Conservation (phyloP, 2,329 filamentous ascomycete species). For the Raffaelea ambrosiae region DNA sequence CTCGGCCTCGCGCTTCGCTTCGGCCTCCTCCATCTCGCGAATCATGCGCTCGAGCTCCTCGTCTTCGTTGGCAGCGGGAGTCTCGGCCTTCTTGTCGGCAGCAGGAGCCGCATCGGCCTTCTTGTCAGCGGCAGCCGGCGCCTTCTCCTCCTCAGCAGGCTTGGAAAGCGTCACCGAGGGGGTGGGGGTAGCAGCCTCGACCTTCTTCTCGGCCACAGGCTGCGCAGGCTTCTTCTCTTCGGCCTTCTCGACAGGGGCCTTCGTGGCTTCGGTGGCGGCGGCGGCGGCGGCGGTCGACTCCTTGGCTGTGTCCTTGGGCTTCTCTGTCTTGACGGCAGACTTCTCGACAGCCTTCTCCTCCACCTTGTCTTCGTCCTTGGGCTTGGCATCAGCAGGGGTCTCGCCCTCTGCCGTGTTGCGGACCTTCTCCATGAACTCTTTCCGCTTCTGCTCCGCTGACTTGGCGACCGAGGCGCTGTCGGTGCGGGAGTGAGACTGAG, state of each 20-base stretch:
- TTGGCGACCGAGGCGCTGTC: conserved; percentile 63
- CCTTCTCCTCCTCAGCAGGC: not conserved
- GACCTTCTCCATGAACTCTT: conserved; percentile 76
- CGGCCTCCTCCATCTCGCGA: conserved; percentile 17
- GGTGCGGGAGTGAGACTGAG: conserved; percentile 58
- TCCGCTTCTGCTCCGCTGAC: conserved; percentile 71
- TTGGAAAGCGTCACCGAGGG: not conserved
- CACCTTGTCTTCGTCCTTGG: conserved; percentile 20
- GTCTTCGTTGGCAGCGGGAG: conserved; percentile 23
- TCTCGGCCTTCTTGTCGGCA: conserved; percentile 1
- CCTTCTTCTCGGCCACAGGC: conserved; percentile 1
- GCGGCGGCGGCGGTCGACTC: not conserved
- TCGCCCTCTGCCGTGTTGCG: conserved; percentile 32
- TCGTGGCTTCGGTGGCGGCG: not conserved
- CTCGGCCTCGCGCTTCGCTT: conserved; percentile 12
- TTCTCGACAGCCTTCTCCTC: conserved; percentile 16
- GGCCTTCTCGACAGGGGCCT: not conserved
- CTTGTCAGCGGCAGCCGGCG: not conserved
- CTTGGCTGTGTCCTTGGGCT: not conserved
- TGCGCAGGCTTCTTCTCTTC: conserved; percentile 1
- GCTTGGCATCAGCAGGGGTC: conserved; percentile 18
- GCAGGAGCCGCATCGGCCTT: not conserved
- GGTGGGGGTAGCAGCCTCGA: not conserved
- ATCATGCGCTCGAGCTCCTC: conserved; percentile 16
- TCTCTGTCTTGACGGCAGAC: conserved; percentile 7